Base-by-base conservation (phyloP, 2,329 filamentous ascomycete genomes). In the Nakataea oryzae region DNA sequence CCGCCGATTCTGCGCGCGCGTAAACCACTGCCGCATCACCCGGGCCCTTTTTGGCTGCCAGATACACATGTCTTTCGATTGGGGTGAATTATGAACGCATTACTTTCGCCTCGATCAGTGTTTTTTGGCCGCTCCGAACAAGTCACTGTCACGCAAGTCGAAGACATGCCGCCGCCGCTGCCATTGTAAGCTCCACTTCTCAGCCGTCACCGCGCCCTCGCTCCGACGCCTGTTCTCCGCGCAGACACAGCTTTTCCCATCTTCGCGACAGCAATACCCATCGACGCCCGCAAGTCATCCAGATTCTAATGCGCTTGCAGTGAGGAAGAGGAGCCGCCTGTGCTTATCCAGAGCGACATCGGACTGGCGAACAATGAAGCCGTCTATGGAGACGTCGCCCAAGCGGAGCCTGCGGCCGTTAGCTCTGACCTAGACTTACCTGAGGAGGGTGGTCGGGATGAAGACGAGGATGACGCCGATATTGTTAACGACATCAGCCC, bases 81-180 rank as follows among this genome's bases (percentile, higher is more conserved):
- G 21, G 13, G 34, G 58, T 41, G 32, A 59, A 55, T 56, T 29
- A 61, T 61, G 59, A 41, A 57, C 26, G 27, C 54, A 29, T 41
- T 61, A 2, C 29, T 61, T 7, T 30, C 59, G 2, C 30, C 26
- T 14, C 50, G 59, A 34, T 56, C 30, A 13, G 59, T 61, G 11
- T 61, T 61, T 28, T 61, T 61, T 30, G 54, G 59, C 26, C 59
- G 59, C 29, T 47, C 30, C n/a, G n/a, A n/a, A 55, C 50, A 57
- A 56, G 54, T 56, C 26, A 21, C 41, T 47, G 24, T 17, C 14
- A 7, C 11, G 26, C 12, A 56, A 56, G 56, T 8, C 27, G 28
- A 34, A 56, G 32, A 7, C 27, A 62, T 62, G 61, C 61, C 61
- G 28, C 61, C 61, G 28, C 55, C 61, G 26, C 50, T 61, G 54